Evolutionary conservation across 78 protist genomes (phyloP).

Genomic region (Dictyostelium purpureum): DNA sequence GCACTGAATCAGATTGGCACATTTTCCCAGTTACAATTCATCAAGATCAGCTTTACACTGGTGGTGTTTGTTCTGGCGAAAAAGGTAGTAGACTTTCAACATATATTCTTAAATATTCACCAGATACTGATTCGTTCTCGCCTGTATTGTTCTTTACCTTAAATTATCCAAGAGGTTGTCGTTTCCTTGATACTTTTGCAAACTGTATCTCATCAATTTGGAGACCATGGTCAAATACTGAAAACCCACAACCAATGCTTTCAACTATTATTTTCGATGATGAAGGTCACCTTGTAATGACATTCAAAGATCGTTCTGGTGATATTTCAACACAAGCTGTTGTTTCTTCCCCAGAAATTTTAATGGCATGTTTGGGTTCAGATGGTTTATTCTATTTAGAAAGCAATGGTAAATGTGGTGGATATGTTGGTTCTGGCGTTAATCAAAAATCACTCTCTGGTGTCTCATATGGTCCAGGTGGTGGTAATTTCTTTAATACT

Average conservation of each 20-base stretch:
- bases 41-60: conserved; percentile 1
- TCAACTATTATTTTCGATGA: conserved; percentile 22
- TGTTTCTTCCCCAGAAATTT: conserved; percentile 24
- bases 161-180: conserved; percentile 60
- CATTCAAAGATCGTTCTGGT: conserved; percentile 51
- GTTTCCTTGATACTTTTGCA: conserved; percentile 17
- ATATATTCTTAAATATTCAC: neutral
- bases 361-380: conserved; percentile 18
- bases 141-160: neutral
- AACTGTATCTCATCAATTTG: conserved; percentile 12
- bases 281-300: conserved; percentile 2
- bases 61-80: conserved; percentile 75
- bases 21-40: conserved; percentile 20
- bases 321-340: conserved; percentile 10
- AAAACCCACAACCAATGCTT: conserved; percentile 26
- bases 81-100: conserved; percentile 6
- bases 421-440: neutral
- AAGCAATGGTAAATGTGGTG: conserved; percentile 39
- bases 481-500: conserved; percentile 30
- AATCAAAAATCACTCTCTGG: conserved; percentile 30
- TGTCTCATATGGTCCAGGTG: neutral
- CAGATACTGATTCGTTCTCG: neutral
- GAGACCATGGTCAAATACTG: conserved; percentile 10
- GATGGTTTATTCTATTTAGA: conserved; percentile 30
- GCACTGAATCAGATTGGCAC: conserved; percentile 8